Percentiles rank a stretch among this genome's conserved stretches.
Evolutionary conservation across 2,329 filamentous ascomycete genomes (phyloP).

Genomic region (Alternaria sp.): DNA sequence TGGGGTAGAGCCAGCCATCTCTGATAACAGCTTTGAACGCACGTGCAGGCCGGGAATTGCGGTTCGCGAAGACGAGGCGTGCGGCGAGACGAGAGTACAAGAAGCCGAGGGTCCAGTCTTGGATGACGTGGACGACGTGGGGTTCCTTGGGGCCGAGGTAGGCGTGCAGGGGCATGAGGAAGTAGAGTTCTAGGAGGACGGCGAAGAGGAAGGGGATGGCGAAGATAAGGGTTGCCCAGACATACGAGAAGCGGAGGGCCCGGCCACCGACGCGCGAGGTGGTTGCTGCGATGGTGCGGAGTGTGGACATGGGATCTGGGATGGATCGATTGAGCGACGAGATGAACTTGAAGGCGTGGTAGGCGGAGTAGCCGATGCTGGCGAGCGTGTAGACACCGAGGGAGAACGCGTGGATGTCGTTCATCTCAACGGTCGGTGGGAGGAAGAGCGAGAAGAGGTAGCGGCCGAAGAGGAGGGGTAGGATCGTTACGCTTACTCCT

Average conservation of each 20-base stretch:
- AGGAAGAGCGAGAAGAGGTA: conserved; percentile 76
- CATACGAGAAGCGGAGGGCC: conserved; percentile 69
- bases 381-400: conserved; percentile 85
- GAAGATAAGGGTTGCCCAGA: conserved; percentile 76
- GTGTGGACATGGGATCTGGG: conserved; percentile 39
- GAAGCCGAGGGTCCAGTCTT: conserved; percentile 92
- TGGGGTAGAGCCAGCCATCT: conserved; percentile 75
- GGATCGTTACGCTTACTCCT: conserved; percentile 82
- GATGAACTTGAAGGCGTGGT: conserved; percentile 58
- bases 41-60: conserved; percentile 72
- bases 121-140: conserved; percentile 84
- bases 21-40: conserved; percentile 77
- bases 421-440: conserved; percentile 70
- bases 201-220: conserved; percentile 82
- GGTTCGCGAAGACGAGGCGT: conserved; percentile 71
- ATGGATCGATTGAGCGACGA: conserved; percentile 32
- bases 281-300: conserved; percentile 33
- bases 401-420: conserved; percentile 96
- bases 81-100: conserved; percentile 84
- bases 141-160: conserved; percentile 60
- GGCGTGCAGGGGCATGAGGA: conserved; percentile 85
- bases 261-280: conserved; percentile 42
- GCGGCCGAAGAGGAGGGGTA: conserved; percentile 86
- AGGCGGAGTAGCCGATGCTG: conserved; percentile 63
- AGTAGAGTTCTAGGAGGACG: conserved; percentile 82